These are phyloP conservation scores for Gentiana macrophylla DNA, from an alignment of 257 asterid species.

Conservation along the genomic window DNA sequence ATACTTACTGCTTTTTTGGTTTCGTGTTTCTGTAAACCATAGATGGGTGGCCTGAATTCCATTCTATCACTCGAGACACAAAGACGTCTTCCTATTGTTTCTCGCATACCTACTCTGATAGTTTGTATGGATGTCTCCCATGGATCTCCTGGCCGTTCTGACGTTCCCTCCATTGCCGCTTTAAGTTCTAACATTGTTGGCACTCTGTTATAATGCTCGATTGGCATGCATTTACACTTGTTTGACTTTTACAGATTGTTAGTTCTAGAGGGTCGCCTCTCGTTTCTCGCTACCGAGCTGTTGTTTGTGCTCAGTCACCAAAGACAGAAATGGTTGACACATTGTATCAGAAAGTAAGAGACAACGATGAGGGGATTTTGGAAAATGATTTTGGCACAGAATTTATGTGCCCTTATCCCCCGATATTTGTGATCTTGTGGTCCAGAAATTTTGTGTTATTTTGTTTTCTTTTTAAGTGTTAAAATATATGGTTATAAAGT, in stretches of 20 bases:
- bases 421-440: too few relatives aligned
- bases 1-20: background rate
- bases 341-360: conserved; percentile 17
- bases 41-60: conserved; percentile 77
- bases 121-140: conserved; percentile 84
- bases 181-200: too few relatives aligned
- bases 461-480: too few relatives aligned
- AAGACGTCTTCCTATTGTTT: conserved; percentile 28
- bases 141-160: conserved; percentile 70
- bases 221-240: background rate
- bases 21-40: conserved; percentile 6
- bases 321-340: conserved; percentile 56
- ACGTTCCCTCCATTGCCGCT: conserved; percentile 68
- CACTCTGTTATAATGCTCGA: background rate
- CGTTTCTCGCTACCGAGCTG: conserved; percentile 56
- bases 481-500: too few relatives aligned
- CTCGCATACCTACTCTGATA: conserved; percentile 44
- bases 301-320: conserved; percentile 59
- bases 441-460: too few relatives aligned
- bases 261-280: conserved; percentile 64
- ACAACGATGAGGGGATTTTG: conserved; percentile 36
- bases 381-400: too few relatives aligned
- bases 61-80: conserved; percentile 28
- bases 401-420: too few relatives aligned
- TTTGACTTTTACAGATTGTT: conserved; percentile 36